Percentiles rank a stretch among this genome's conserved stretches.
Evolutionary conservation across 2,329 filamentous ascomycete species (phyloP).

Genomic region (Penicillium capsulatum): DNA sequence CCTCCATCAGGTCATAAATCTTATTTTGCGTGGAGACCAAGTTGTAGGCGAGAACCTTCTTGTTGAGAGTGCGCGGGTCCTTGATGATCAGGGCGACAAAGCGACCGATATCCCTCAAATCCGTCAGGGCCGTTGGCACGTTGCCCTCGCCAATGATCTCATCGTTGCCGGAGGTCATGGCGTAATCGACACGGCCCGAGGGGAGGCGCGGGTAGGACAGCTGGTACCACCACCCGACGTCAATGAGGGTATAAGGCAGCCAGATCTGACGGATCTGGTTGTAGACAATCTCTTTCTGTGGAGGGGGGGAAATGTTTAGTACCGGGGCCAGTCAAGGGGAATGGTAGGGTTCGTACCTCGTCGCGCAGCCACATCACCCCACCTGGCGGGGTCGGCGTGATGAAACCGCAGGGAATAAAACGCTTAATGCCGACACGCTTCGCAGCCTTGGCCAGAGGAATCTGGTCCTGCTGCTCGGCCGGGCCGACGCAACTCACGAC

Average conservation of each 20-base stretch:
- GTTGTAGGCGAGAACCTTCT: slow-evolving; percentile 48
- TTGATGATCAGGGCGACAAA: slow-evolving; percentile 51
- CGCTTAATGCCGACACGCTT: slow-evolving; percentile 50
- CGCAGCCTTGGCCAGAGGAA: slow-evolving; percentile 47
- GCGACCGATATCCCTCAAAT: slow-evolving; percentile 52
- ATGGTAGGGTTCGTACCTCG: slow-evolving; percentile 26
- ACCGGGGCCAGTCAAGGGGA: neutral
- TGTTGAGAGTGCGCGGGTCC: slow-evolving; percentile 53
- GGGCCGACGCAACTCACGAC: slow-evolving; percentile 44
- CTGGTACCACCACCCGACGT: slow-evolving; percentile 59
- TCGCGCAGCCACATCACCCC: slow-evolving; percentile 44
- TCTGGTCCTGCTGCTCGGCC: slow-evolving; percentile 40
- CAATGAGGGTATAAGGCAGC: slow-evolving; percentile 55
- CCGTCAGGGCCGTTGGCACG: slow-evolving; percentile 43
- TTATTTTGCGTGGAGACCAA: slow-evolving; percentile 47
- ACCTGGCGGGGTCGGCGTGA: slow-evolving; percentile 45
- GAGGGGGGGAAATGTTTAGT: slow-evolving; percentile 4
- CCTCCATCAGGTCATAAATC: slow-evolving; percentile 47
- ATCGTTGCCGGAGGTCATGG: slow-evolving; percentile 33
- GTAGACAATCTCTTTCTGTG: slow-evolving; percentile 50
- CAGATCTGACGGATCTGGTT: slow-evolving; percentile 47
- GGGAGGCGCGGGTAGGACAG: slow-evolving; percentile 44
- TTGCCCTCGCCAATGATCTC: slow-evolving; percentile 48
- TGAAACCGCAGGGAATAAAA: slow-evolving; percentile 52
- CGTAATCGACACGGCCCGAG: slow-evolving; percentile 47